Conservation (phyloP, 2,329 filamentous ascomycete species). For the Nothopassalora personata region DNA sequence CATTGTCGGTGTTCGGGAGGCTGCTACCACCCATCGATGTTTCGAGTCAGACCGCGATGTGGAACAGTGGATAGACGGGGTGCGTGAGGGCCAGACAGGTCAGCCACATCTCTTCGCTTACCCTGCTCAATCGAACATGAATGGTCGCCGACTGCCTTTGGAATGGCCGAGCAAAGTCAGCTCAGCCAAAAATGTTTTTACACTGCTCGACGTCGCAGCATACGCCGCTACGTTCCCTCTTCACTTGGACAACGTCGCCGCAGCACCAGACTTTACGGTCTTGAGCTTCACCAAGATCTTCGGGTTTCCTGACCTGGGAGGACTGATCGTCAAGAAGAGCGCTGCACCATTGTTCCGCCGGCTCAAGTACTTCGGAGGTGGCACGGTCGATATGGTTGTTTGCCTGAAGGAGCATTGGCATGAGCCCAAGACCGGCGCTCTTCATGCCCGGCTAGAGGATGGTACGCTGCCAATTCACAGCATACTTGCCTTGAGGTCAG, state of each 20-base stretch:
- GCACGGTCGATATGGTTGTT: conserved; percentile 86
- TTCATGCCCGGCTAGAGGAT: conserved; percentile 84
- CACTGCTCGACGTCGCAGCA: conserved; percentile 78
- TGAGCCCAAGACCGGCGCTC: conserved; percentile 60
- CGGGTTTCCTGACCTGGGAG: conserved; percentile 87
- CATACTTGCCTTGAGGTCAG: conserved; percentile 75
- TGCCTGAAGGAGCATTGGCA: conserved; percentile 73
- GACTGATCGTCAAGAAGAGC: conserved; percentile 71
- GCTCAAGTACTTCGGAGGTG: conserved; percentile 84
- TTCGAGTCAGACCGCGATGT: conserved; percentile 60
- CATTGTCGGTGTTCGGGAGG: conserved; percentile 65
- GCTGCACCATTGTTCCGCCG: conserved; percentile 57
- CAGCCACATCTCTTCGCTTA: conserved; percentile 63
- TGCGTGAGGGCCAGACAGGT: conserved; percentile 21
- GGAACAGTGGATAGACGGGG: conserved; percentile 54
- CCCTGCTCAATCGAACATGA: conserved; percentile 90
- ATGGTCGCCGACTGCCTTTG: conserved; percentile 69
- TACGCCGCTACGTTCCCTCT: conserved; percentile 71
- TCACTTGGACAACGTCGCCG: conserved; percentile 57
- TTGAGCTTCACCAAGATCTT: conserved; percentile 98
- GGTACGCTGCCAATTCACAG: conserved; percentile 86
- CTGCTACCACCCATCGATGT: conserved; percentile 61
- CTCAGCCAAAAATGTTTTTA: conserved; percentile 43
- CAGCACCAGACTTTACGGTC: conserved; percentile 76
- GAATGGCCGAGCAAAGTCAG: conserved; percentile 49